phyloP scores from a whole-genome alignment of 345 rosid genomes.

The Zanthoxylum bungeanum region DNA sequence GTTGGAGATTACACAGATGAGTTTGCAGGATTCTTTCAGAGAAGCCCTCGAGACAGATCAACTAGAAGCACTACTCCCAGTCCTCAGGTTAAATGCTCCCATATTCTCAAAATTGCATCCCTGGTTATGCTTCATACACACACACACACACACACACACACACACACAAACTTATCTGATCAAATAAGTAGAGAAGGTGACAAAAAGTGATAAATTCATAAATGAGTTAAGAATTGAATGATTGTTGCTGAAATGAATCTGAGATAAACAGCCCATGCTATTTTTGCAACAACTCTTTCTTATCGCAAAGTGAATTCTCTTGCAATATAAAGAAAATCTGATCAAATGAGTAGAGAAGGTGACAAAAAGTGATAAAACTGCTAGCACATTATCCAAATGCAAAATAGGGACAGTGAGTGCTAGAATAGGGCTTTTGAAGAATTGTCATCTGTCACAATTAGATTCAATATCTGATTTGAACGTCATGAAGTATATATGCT shows the following conservation, averaged over 20 bases:
- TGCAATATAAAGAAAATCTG: too few relatives aligned
- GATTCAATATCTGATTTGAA: neutral
- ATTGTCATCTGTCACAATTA: neutral
- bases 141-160: too few relatives aligned
- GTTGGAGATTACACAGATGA: slow-evolving; percentile 37
- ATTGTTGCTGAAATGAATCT: neutral
- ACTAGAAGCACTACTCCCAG: slow-evolving; percentile 57
- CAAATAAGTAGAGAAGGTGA: neutral
- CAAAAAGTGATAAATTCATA: neutral
- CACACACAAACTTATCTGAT: too few relatives aligned
- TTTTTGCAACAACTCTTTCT: neutral
- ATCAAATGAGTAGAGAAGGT: neutral
- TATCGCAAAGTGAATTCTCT: neutral
- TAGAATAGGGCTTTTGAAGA: neutral
- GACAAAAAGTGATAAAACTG: neutral
- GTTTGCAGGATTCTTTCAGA: slow-evolving; percentile 45
- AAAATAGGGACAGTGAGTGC: neutral
- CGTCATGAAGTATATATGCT: neutral
- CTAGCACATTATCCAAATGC: neutral
- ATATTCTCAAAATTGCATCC: neutral
- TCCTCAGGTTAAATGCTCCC: slow-evolving; percentile 52
- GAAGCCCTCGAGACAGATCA: slow-evolving; percentile 39
- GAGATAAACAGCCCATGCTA: too few relatives aligned
- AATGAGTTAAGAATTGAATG: neutral
- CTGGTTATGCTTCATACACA: neutral